Percentiles rank a stretch among this genome's conserved stretches.
Conservation (phyloP, 2,329 filamentous ascomycete species). For the Zasmidium cellare region DNA sequence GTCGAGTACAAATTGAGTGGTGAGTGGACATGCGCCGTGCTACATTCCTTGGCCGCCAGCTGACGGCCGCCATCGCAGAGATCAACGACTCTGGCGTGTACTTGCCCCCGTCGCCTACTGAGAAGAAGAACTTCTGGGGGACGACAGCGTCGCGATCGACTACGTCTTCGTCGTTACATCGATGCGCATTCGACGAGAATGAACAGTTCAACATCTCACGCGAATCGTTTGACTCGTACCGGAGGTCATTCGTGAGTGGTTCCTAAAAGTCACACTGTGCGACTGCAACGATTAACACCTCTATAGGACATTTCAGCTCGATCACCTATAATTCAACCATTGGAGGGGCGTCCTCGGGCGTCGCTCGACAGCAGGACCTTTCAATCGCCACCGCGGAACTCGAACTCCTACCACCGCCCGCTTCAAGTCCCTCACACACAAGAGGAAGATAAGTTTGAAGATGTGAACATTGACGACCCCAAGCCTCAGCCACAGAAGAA, state of each 20-base stretch:
- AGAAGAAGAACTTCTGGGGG: constrained; percentile 79
- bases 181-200: constrained; percentile 72
- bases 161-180: constrained; percentile 55
- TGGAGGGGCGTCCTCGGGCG: constrained; percentile 65
- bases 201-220: constrained; percentile 94
- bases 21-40: constrained; percentile 32
- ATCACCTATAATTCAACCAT: constrained; percentile 67
- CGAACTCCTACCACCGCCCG: constrained; percentile 33
- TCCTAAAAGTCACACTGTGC: neutral
- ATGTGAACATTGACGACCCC: constrained; percentile 81
- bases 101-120: constrained; percentile 88
- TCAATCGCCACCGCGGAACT: constrained; percentile 48
- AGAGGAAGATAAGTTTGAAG: constrained; percentile 69
- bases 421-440: constrained; percentile 32
- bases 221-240: constrained; percentile 95
- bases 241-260: constrained; percentile 82
- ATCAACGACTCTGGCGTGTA: constrained; percentile 96
- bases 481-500: constrained; percentile 65
- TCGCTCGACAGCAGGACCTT: constrained; percentile 71
- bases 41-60: neutral
- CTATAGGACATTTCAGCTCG: constrained; percentile 83
- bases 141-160: constrained; percentile 51
- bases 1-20: constrained; percentile 56
- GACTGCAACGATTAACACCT: constrained; percentile 8
- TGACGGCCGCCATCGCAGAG: constrained; percentile 57